phyloP scores from a whole-genome alignment of 2,329 filamentous ascomycete species.

The Botryotinia narcissicola region DNA sequence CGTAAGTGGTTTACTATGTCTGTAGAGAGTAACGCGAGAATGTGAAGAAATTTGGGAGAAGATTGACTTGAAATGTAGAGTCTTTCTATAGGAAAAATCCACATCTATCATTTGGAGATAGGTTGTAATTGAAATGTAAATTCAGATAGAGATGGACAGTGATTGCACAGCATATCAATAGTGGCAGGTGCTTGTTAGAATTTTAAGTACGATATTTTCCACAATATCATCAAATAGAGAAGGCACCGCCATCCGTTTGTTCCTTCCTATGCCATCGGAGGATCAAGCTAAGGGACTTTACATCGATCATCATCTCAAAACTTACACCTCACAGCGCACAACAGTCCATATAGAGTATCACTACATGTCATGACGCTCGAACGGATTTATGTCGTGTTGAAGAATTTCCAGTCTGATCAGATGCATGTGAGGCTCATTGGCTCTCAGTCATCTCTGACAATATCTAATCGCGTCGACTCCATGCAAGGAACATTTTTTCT shows the following conservation, averaged over 20 bases:
- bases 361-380: not conserved
- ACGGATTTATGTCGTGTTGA: conserved; percentile 6
- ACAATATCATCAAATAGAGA: not conserved
- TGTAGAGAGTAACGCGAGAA: not conserved
- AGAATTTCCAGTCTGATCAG: not conserved
- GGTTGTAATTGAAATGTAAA: not conserved
- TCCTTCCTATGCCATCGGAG: not conserved
- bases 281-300: no score
- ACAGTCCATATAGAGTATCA: not conserved
- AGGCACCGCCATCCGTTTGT: not conserved
- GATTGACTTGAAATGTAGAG: not conserved
- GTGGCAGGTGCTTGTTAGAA: not conserved
- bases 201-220: not conserved
- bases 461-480: not conserved
- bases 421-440: not conserved
- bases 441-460: not conserved
- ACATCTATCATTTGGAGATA: not conserved
- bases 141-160: not conserved
- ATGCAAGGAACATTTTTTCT: not conserved
- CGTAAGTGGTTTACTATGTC: not conserved
- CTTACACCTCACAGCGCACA: not conserved
- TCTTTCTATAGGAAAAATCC: not conserved
- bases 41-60: not conserved
- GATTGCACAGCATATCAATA: not conserved
- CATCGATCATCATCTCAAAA: not conserved